phyloP scores from a whole-genome alignment of 768 basidiomycete species.

The Lactifluus subvellereus region DNA sequence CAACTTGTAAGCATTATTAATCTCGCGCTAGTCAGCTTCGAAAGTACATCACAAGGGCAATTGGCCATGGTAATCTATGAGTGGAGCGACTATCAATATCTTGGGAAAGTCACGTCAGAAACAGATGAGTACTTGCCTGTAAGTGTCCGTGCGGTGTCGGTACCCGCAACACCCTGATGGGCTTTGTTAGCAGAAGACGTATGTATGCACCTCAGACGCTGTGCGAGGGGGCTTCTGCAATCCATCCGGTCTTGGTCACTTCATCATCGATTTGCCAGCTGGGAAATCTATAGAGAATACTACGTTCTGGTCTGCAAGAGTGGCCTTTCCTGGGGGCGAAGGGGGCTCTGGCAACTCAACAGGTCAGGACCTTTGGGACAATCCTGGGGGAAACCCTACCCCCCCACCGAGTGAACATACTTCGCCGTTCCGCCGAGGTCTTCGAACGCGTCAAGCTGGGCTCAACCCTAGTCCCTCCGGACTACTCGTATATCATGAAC shows the following conservation, averaged over 20 bases:
- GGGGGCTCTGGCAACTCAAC: constrained; percentile 24
- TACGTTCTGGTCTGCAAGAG: constrained; percentile 81
- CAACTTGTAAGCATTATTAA: constrained; percentile 23
- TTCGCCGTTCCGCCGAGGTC: constrained; percentile 22
- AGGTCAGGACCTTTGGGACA: constrained; percentile 46
- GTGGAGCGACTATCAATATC: constrained; percentile 81
- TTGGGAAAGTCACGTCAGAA: constrained; percentile 63
- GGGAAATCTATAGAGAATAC: constrained; percentile 62
- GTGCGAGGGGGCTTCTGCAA: constrained; percentile 67
- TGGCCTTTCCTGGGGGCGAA: constrained; percentile 48
- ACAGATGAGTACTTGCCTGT: constrained; percentile 58
- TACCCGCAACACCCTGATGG: constrained; percentile 22
- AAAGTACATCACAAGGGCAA: constrained; percentile 71
- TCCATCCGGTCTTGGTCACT: constrained; percentile 68
- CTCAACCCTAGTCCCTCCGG: constrained; percentile 47
- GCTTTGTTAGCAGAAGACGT: constrained; percentile 68
- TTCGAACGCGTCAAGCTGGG: constrained; percentile 26
- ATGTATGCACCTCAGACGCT: constrained; percentile 85
- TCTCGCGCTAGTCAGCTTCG: constrained; percentile 61
- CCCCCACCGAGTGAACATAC: constrained; percentile 43
- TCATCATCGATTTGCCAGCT: constrained; percentile 74
- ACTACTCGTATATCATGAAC: constrained; percentile 51
- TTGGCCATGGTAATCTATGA: constrained; percentile 95
- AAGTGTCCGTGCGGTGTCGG: constrained; percentile 32
- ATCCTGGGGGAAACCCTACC: constrained; percentile 54